Base-by-base conservation (phyloP, 2,329 filamentous ascomycete genomes). In the Ascochyta lentis region DNA sequence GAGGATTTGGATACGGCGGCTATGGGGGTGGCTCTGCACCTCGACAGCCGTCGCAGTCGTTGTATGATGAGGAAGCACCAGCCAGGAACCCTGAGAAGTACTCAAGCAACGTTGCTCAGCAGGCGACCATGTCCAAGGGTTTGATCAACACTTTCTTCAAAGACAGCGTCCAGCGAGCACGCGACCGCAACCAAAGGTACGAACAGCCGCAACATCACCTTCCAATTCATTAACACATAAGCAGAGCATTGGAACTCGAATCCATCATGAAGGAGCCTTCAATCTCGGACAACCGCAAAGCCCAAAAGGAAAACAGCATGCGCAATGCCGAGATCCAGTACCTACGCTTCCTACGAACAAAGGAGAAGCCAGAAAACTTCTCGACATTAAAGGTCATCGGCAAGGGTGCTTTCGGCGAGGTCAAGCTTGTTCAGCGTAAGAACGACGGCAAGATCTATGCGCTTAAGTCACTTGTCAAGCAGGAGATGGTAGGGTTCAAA, bases 351-450 rank as follows among this genome's bases (percentile, higher is more conserved):
- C 81, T 98, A 69, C 88, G 94, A 53, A 97, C 94, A 54, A 94
- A 92, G 77, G 93, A 98, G 75, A 89, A 89, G 77, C 92, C 94
- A 10, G 88, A 94, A 66, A 98, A 98, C 80, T 99, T 98, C 83
- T 87, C 88, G 62, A 98, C 94, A 1, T 84, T 98, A 78, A 98
- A 98, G 83, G 94, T 98, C 67, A 99, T 99, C 68, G 95, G 95
- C 72, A 99, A 99, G 83, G 95, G 95, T 78, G 95, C 95, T 13
- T 99, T 99, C 72, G 95, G 95, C 75, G 95, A 99, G 78, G 95
- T 99, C 69, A 96, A 96, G 80, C 84, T 99, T 59, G 95, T 99
- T 55, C 93, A 96, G 80, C 91, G 96, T 80, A 96, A 93, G 83
- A 88, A 91, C 49, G 95, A 98, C 71, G 92, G 91, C 78, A 96